Conservation (phyloP, 768 basidiomycete species). For the Daedaleopsis nitida region DNA sequence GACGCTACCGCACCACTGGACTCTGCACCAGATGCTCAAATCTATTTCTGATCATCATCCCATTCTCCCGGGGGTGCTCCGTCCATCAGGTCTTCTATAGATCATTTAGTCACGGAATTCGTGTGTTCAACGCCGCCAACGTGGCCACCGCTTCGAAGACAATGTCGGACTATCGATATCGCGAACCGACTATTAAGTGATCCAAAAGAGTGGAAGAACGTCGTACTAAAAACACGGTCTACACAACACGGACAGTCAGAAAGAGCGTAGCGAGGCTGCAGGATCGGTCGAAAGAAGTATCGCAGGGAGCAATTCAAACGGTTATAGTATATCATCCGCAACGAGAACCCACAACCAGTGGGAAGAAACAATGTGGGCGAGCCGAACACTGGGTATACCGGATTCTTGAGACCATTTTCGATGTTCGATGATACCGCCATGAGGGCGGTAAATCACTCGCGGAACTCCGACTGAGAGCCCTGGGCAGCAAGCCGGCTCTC, state of each 20-base stretch:
- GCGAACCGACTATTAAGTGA: conserved; percentile 18
- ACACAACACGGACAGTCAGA: conserved; percentile 15
- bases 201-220: conserved; percentile 18
- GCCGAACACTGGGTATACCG: conserved; percentile 33
- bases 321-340: conserved; percentile 20
- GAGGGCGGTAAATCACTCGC: conserved; percentile 47
- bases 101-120: neutral
- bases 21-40: neutral
- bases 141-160: neutral
- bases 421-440: conserved; percentile 15
- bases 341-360: conserved; percentile 14
- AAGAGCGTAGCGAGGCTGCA: conserved; percentile 10
- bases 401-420: conserved; percentile 22
- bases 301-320: conserved; percentile 13
- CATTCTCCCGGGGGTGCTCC: conserved; percentile 6
- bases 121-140: neutral
- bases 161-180: neutral
- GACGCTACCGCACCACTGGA: neutral
- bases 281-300: conserved; percentile 3
- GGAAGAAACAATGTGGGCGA: conserved; percentile 18
- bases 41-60: conserved; percentile 20
- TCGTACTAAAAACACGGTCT: conserved; percentile 10
- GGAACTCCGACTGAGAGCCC: conserved; percentile 80
- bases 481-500: conserved; percentile 91
- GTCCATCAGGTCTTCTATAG: conserved; percentile 10